Base-by-base conservation (phyloP, 257 asterid genomes). In the Solanum tarapatanum region DNA sequence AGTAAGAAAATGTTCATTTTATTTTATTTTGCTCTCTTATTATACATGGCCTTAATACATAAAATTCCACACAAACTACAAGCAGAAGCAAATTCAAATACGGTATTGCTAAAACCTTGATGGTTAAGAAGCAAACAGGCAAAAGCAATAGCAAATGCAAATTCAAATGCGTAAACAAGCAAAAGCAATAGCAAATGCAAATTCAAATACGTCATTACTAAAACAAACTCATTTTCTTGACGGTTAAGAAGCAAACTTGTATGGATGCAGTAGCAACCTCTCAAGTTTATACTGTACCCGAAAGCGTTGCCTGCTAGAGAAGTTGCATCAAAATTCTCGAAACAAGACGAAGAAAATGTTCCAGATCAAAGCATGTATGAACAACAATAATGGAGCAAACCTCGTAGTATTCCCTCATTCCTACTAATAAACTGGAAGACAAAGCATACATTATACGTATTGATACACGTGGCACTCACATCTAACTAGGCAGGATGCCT, bases 391-490 rank as follows among this genome's bases (percentile, higher is more conserved):
- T 45, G 41, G 85, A 80, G 28, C 85, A 45, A 45, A 45, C 84
- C 84, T 80, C 26, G 26, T 80, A 26, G 68, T 45, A 80, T 23
- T 41, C 60, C 58, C 62, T 39, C 84, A n/a, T 76, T 76, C 84
- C 84, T 76, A 76, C 39, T 80, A 26, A 76, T 77, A 14, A 77
- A 77, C n/a, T 77, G 84, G 64, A 43, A 77, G 64, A 45, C 37
- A 80, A 80, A 8, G 68, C 86, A 37, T 86, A 86, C 82, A 87
- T 37, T 13, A 37, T 33, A 36, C 75, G 51, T 64, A 87, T 37
- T 82, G 33, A 79, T 79, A 87, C 82, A 66, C 23, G 43, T 36
- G 89, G 45, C 89, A 87, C 66, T 30, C 88, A 64, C 83, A 62
- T 66, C 84, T 72, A 66, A 76, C 11, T 21, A n/a, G 89, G 82